Evolutionary conservation across 257 asterid genomes (phyloP), one percentile per base, ranked within the genome.

Genomic region (Fraxinus cuspidata): DNA sequence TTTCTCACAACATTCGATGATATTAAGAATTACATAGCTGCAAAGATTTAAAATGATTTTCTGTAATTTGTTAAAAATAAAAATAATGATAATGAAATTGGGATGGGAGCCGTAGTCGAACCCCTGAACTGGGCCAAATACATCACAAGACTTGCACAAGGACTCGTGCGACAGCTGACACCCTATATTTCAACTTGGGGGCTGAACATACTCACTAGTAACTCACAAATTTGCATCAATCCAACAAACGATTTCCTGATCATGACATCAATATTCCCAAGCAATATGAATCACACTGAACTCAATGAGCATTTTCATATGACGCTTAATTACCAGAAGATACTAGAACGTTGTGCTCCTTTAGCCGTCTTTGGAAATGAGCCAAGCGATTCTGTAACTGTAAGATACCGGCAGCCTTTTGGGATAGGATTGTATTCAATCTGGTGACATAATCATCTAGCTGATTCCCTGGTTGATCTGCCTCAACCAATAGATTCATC

Each of bases 401-500:
- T 47, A 89, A 78, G 77, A 96, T 90, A 79, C 94, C 97, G 34
- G 94, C 89, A 73, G 98, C 98, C 74, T 96, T 96, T 67, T 93
- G 97, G 78, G 98, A 89, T 56, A 96, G 92, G 85, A 96, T 87
- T n/a, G 94, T 60, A 85, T 89, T 93, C 90, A 96, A 79, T 86
- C 87, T 88, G 53, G 96, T 79, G 49, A 93, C 80, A 67, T 96
- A 96, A 66, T 87, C 90, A 77, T 92, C 98, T 75, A 96, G 81
- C 80, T 91, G 96, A 82, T 88, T 96, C 34, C 98, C 99, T 4
- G 99, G 99, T 81, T 90, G 97, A 82, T 93, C 99, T 21, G 97
- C 99, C 85, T 88, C 93, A 71, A 92, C 98, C 85, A 96, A 85
- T 72, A 96, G 94, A 85, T 87, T 89, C 99, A 96, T 96, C 86